Percentiles rank a stretch among this genome's conserved stretches.
Conservation (phyloP, 805 yeast genomes). For the Yamadazyma phyllophila region DNA sequence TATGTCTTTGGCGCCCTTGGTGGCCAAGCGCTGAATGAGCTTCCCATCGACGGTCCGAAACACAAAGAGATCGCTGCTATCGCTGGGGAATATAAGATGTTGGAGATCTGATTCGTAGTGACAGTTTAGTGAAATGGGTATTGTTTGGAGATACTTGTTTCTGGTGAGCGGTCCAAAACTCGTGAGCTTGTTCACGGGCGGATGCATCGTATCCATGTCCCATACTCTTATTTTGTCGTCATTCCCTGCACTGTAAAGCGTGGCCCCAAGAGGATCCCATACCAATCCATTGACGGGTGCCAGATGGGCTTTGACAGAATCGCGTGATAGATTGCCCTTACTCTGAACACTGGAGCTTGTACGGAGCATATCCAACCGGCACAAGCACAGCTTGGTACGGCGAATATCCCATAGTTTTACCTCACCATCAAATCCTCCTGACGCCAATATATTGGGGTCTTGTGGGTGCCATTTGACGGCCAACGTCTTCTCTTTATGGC, state of each 20-base stretch:
- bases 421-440: slow-evolving; percentile 82
- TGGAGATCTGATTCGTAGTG: slow-evolving; percentile 52
- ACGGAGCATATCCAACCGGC: slow-evolving; percentile 57
- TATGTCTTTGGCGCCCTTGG: slow-evolving; percentile 38
- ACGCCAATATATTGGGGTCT: slow-evolving; percentile 57
- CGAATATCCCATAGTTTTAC: slow-evolving; percentile 86
- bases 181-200: slow-evolving; percentile 56
- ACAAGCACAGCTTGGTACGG: slow-evolving; percentile 59
- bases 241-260: slow-evolving; percentile 64
- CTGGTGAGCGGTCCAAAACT: slow-evolving; percentile 79
- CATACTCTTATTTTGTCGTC: slow-evolving; percentile 82
- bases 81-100: slow-evolving; percentile 68
- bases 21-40: slow-evolving; percentile 53
- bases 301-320: slow-evolving; percentile 63
- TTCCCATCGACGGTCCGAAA: slow-evolving; percentile 62
- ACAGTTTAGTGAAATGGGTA: slow-evolving; percentile 55
- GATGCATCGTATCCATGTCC: slow-evolving; percentile 50
- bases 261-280: slow-evolving; percentile 69
- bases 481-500: slow-evolving; percentile 56
- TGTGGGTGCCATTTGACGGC: slow-evolving; percentile 76
- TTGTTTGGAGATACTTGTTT: slow-evolving; percentile 50
- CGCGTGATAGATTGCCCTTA: slow-evolving; percentile 25
- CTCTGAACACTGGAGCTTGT: slow-evolving; percentile 25
- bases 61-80: slow-evolving; percentile 66
- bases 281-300: slow-evolving; percentile 75